These are phyloP conservation scores for Hypholoma fasciculare DNA, from an alignment of 768 basidiomycete species.

Conservation along the genomic window DNA sequence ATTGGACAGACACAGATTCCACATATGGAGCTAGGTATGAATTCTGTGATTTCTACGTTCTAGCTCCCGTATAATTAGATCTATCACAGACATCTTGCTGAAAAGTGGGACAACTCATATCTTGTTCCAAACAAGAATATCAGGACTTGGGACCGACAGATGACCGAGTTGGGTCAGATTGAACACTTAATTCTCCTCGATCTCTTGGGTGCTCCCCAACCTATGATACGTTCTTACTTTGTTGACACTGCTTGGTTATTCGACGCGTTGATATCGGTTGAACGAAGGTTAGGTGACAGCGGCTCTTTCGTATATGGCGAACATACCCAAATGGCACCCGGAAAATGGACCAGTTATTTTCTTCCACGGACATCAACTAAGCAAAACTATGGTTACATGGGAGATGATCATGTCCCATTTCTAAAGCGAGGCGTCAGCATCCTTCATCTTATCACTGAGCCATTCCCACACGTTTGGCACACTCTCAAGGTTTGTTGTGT, in stretches of 20 bases:
- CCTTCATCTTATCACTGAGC: constrained; percentile 86
- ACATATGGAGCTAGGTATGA: constrained; percentile 90
- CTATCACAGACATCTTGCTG: constrained; percentile 74
- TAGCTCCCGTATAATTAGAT: background rate
- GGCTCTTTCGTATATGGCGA: constrained; percentile 58
- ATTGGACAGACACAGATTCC: constrained; percentile 89
- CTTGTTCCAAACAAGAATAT: constrained; percentile 59
- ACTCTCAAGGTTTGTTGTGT: constrained; percentile 52
- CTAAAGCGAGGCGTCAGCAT: constrained; percentile 78
- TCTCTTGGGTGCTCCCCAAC: constrained; percentile 78
- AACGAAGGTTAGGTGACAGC: constrained; percentile 64
- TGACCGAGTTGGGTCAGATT: constrained; percentile 73
- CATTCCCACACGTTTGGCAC: constrained; percentile 93
- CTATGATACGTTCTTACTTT: constrained; percentile 80
- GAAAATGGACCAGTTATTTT: constrained; percentile 69
- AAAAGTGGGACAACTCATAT: constrained; percentile 78
- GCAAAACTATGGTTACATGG: constrained; percentile 59
- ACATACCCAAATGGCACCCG: constrained; percentile 43
- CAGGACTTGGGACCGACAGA: constrained; percentile 50
- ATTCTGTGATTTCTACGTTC: background rate
- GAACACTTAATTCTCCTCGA: constrained; percentile 94
- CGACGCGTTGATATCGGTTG: constrained; percentile 71
- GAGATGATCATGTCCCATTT: constrained; percentile 96
- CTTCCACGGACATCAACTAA: constrained; percentile 40
- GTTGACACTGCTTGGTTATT: constrained; percentile 93